These are phyloP conservation scores for Tetraselmis chui DNA, from an alignment of 139 green algal species.

Conservation along the genomic window DNA sequence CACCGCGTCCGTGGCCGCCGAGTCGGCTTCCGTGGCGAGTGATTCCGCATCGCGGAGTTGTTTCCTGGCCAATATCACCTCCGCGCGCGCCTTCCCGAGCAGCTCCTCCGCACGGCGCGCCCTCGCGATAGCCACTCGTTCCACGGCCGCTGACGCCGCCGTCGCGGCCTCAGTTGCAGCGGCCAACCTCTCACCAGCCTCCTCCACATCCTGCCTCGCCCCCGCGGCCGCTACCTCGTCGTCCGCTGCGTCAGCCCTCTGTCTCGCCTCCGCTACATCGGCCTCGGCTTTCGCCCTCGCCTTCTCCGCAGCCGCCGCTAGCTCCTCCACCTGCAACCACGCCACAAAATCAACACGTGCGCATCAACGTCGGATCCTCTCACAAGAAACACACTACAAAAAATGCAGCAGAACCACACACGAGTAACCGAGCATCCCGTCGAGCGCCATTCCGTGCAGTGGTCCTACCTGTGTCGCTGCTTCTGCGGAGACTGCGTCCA, in stretches of 20 bases:
- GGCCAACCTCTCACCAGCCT: background rate
- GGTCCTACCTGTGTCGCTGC: background rate
- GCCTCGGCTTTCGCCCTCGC: background rate
- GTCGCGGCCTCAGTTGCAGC: background rate
- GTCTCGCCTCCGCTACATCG: background rate
- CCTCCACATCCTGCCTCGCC: background rate
- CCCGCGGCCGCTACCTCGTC: background rate
- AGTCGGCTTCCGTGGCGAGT: background rate
- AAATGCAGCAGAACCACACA: no score
- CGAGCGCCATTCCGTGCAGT: no score
- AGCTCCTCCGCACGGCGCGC: background rate
- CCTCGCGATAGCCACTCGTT: background rate
- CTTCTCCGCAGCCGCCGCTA: background rate
- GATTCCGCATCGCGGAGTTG: background rate
- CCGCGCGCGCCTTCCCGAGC: background rate
- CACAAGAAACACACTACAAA: no score
- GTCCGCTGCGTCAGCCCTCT: background rate
- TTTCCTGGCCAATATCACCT: background rate
- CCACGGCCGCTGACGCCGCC: background rate
- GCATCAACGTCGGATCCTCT: background rate
- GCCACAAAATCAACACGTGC: background rate
- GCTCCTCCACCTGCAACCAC: background rate
- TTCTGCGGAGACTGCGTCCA: background rate
- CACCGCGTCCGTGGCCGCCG: background rate
- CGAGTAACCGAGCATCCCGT: no score